Conservation (phyloP, 2,329 filamentous ascomycete species). For the Esteya vermicola region DNA sequence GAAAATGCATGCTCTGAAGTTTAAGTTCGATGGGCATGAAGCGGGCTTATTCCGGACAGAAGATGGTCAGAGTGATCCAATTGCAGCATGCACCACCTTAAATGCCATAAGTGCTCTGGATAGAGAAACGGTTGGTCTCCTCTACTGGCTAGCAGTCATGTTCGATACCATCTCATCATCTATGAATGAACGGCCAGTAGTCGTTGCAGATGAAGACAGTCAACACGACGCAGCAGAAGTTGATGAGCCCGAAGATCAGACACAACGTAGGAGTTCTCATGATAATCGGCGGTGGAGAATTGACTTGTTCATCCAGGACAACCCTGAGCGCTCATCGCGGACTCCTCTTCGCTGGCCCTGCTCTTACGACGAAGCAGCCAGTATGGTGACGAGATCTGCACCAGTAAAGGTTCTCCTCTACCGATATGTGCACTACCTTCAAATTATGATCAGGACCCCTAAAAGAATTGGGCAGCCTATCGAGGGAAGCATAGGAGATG, state of each 20-base stretch:
- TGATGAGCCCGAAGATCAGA: no score
- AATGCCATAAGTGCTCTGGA: no score
- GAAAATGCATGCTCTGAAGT: no score
- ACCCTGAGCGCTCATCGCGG: conserved; percentile 9
- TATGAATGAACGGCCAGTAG: conserved; percentile 27
- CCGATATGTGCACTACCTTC: conserved; percentile 39
- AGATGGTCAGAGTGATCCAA: no score
- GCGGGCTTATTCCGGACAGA: no score
- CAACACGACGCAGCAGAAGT: no score
- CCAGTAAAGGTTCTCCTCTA: conserved; percentile 46
- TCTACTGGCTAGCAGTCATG: conserved; percentile 47
- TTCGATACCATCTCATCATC: conserved; percentile 42
- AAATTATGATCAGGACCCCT: conserved; percentile 28
- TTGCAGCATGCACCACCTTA: background rate
- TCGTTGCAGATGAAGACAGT: conserved; percentile 25
- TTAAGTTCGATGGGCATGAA: no score
- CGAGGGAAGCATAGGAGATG: conserved; percentile 32
- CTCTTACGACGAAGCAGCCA: conserved; percentile 33
- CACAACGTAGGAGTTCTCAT: no score
- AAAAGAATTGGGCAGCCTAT: conserved; percentile 13
- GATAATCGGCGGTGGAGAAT: conserved; percentile 15
- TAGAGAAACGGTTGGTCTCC: conserved; percentile 31
- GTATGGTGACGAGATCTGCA: conserved; percentile 34
- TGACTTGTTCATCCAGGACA: conserved; percentile 21
- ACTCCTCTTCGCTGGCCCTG: conserved; percentile 34